Evolutionary conservation across 1,284 basidiomycete genomes (phyloP).

Genomic region (Ustilago hordei): DNA sequence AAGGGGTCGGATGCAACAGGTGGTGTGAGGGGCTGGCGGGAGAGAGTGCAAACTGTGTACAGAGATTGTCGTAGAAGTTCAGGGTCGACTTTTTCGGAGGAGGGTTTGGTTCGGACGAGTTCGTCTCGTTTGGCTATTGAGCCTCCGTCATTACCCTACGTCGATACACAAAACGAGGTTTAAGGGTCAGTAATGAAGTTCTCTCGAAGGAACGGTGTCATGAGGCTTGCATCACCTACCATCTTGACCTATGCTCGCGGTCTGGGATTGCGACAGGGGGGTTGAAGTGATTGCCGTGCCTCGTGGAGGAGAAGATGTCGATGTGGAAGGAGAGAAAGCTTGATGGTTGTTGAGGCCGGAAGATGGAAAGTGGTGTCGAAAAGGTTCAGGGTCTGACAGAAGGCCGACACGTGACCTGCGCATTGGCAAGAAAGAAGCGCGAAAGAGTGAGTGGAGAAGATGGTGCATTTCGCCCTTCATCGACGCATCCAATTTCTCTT

Average conservation of each 20-base stretch:
- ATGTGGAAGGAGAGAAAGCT: background rate
- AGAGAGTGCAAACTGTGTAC: constrained; percentile 63
- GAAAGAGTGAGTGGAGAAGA: constrained; percentile 24
- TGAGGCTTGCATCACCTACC: constrained; percentile 2
- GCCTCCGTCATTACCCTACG: constrained; percentile 67
- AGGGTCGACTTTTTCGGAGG: constrained; percentile 42
- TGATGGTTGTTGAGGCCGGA: too few species aligned
- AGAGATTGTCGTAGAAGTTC: constrained; percentile 54
- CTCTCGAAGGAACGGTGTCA: background rate
- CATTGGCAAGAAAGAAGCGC: background rate
- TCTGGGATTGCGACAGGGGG: background rate
- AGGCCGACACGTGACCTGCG: constrained; percentile 1
- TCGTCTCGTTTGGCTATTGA: constrained; percentile 65
- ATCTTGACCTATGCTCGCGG: background rate
- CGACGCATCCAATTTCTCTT: background rate
- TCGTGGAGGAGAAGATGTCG: background rate
- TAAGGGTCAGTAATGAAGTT: background rate
- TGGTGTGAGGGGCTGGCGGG: constrained; percentile 43
- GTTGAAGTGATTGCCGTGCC: background rate
- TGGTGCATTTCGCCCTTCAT: background rate
- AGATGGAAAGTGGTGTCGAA: background rate
- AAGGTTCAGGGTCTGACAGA: background rate
- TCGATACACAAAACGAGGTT: background rate
- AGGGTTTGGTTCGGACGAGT: constrained; percentile 59
- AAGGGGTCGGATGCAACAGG: constrained; percentile 63